Percentiles rank a stretch among this genome's conserved stretches.
Conservation (phyloP, 371 early-diverging fungal species). For the Aphelidium insulamus region DNA sequence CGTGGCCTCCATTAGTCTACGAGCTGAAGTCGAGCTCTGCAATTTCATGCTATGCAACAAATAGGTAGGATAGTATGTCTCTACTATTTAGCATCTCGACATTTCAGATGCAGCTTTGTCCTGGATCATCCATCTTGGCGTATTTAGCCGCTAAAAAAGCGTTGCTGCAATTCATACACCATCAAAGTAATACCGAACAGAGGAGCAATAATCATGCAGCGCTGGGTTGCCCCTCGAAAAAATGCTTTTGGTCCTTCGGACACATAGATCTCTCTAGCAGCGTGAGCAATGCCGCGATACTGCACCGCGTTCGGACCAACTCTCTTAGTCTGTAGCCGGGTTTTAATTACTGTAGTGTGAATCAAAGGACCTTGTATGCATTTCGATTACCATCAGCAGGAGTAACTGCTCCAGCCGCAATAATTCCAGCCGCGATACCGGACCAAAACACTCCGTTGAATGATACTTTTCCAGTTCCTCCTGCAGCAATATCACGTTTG, state of each 20-base stretch:
- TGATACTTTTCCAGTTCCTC: conserved; percentile 4
- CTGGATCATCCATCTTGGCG: too few relatives aligned
- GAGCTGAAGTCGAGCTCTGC: too few relatives aligned
- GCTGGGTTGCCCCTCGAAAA: conserved; percentile 18
- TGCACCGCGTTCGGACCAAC: conserved; percentile 9
- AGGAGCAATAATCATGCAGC: conserved; percentile 15
- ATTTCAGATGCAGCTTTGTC: too few relatives aligned
- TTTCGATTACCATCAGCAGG: conserved; percentile 12
- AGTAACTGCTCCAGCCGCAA: conserved; percentile 21
- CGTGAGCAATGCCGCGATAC: conserved; percentile 8
- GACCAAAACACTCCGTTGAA: conserved; percentile 13
- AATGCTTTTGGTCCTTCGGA: conserved; percentile 17
- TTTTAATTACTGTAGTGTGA: conserved; percentile 14
- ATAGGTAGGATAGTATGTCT: too few relatives aligned
- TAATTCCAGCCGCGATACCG: conserved; percentile 17
- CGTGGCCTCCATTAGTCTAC: too few relatives aligned
- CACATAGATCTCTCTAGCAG: conserved; percentile 9
- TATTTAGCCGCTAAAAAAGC: too few relatives aligned
- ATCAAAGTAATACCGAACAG: conserved; percentile 48
- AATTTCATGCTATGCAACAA: too few relatives aligned
- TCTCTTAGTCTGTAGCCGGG: conserved; percentile 21
- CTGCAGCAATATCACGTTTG: neutral
- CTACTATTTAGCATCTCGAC: too few relatives aligned
- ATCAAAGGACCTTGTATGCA: neutral
- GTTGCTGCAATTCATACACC: conserved; percentile 36